These are phyloP conservation scores for Quercus bicolor DNA, from an alignment of 306 rosid genomes.

Conservation along the genomic window DNA sequence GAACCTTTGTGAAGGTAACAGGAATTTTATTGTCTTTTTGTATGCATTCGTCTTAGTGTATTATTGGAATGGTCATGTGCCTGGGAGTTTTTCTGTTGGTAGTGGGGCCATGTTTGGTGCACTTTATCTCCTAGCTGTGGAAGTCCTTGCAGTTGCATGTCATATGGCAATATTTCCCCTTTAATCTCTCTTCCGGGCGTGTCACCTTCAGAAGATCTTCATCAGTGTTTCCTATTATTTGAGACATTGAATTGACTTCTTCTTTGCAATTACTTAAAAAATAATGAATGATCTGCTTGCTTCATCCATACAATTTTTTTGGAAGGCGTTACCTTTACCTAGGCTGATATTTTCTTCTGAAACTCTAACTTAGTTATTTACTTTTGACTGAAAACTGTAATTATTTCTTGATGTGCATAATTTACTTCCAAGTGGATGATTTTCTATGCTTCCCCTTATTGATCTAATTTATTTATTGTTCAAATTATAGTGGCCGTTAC, in stretches of 20 bases:
- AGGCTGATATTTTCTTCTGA: not conserved
- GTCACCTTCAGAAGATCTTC: no score
- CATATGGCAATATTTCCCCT: no score
- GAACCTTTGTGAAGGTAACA: constrained; percentile 66
- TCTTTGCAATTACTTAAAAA: no score
- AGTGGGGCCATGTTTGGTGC: not conserved
- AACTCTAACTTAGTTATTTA: not conserved
- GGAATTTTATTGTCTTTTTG: not conserved
- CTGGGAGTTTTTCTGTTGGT: not conserved
- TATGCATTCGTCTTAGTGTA: not conserved
- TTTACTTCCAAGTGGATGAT: not conserved
- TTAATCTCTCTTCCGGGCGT: no score
- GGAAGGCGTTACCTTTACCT: not conserved
- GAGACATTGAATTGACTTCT: no score
- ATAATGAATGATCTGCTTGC: no score
- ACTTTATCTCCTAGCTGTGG: not conserved
- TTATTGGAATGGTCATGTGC: not conserved
- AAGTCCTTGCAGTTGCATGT: not conserved
- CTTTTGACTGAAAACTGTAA: not conserved
- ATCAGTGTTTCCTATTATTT: no score
- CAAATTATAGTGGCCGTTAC: not conserved
- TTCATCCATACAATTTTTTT: not conserved
- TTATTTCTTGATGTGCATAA: not conserved
- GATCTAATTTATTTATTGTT: not conserved
- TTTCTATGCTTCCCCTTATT: not conserved